phyloP scores from a whole-genome alignment of 164 flowering plant species.

The Kalanchoe fedtschenkoi region DNA sequence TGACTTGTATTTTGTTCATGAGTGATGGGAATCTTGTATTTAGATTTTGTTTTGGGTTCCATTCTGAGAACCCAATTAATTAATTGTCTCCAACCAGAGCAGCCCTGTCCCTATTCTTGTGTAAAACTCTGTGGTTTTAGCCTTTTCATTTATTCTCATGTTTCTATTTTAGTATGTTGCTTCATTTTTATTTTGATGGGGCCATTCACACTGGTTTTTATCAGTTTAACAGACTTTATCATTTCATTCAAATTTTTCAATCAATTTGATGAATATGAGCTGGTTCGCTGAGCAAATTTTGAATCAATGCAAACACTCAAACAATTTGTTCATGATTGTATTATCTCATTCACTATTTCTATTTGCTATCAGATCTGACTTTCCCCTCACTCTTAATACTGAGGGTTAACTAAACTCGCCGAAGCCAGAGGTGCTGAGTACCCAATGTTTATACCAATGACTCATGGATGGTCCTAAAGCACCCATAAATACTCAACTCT shows the following conservation, averaged over 20 bases:
- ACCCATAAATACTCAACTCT: no score
- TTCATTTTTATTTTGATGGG: not conserved
- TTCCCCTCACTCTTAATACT: no score
- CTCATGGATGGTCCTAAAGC: no score
- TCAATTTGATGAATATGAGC: not conserved
- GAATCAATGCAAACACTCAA: no score
- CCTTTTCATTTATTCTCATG: constrained; percentile 3
- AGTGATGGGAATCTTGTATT: not conserved
- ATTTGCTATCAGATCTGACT: no score
- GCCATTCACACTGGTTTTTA: not conserved
- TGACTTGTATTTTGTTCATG: not conserved
- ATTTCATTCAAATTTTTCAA: not conserved
- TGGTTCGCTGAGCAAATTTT: no score
- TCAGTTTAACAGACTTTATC: not conserved
- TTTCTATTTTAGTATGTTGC: not conserved
- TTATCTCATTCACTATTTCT: no score
- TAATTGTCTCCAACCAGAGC: not conserved
- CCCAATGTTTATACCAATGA: no score
- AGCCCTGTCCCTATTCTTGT: not conserved
- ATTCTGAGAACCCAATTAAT: not conserved
- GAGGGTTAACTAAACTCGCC: no score
- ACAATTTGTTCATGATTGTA: no score
- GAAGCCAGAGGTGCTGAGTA: no score
- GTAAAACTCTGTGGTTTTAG: not conserved
- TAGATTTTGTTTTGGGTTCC: constrained; percentile 2